phyloP scores from a whole-genome alignment of 2,329 filamentous ascomycete species.

The Colletotrichum zoysiae region DNA sequence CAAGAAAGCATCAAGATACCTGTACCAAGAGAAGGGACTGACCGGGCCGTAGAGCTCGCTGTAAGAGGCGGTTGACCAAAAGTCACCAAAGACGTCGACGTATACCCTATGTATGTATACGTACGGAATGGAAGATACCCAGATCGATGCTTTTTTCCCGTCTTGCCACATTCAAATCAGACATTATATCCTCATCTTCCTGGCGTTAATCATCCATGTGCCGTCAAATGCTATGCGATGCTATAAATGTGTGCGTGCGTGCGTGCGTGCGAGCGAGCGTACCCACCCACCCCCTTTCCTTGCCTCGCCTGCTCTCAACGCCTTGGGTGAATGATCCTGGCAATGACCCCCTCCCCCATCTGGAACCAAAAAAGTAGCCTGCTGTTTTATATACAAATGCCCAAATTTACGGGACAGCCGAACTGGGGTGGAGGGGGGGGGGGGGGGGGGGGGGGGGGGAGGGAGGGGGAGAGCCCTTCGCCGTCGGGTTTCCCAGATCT shows the following conservation, averaged over 20 bases:
- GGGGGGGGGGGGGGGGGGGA: no score
- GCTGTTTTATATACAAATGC: constrained; percentile 8
- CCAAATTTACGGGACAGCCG: not conserved
- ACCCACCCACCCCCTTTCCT: no score
- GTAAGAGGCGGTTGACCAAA: constrained; percentile 1
- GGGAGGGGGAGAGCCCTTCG: no score
- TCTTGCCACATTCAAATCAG: not conserved
- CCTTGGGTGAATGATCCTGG: constrained; percentile 4
- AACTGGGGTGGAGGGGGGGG: not conserved
- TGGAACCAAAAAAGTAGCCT: not conserved
- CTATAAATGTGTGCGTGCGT: not conserved
- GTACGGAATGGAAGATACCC: constrained; percentile 36
- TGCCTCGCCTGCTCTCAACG: not conserved
- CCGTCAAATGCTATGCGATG: constrained; percentile 30
- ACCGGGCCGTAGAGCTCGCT: not conserved
- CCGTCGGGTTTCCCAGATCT: no score
- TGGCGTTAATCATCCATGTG: constrained; percentile 26
- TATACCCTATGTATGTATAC: not conserved
- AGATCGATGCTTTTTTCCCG: constrained; percentile 22
- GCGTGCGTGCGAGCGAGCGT: no score
- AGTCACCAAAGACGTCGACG: not conserved
- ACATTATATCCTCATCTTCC: not conserved
- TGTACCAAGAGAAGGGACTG: constrained; percentile 1
- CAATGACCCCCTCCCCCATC: not conserved
- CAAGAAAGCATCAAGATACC: constrained; percentile 19